Base-by-base conservation (phyloP, 2,329 filamentous ascomycete species). In the Apiospora malaysiana region DNA sequence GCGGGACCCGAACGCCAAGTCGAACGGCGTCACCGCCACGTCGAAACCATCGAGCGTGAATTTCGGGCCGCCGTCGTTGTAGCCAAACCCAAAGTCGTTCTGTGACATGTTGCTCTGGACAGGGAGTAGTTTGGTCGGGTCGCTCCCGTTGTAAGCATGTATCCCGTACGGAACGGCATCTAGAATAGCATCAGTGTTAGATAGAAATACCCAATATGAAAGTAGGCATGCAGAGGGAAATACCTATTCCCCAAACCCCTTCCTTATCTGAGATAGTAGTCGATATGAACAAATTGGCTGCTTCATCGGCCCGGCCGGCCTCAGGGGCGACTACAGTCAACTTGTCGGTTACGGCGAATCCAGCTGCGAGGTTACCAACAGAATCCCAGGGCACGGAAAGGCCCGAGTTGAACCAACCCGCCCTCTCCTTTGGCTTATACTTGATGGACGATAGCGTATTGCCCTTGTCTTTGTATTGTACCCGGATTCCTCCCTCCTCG, bases 1-100 rank as follows among this genome's bases (percentile, higher is more conserved):
- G 9, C 70, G 43, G 2, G 45, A 69, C 70, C 79, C 76, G 56
- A 78, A 73, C 46, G 72, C 75, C 37, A 79, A 37, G 18, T 74
- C 77, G 25, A 80, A 32, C 23, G 65, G 43, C 40, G 40, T n/a
- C n/a, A n/a, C 37, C 3, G 5, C 4, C 69, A 45, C 43, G 72
- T 70, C 74, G 75, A 63, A 63, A 1, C 18, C n/a, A n/a, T n/a
- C n/a, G n/a, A n/a, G n/a, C n/a, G n/a, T 40, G 27, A 27, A 63
- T 2, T 9, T n/a, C 18, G 56, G 56, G 2, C 6, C 32, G 32
- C 3, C 27, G 6, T 2, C 10, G 56, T 78, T 16, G 69, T 70
- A 12, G 73, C 65, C 37, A 77, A 73, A 8, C 69, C 74, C 68
- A 76, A 76, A 73, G 72, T n/a, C 71, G 42, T 14, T 79, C 1